Conservation (phyloP, 2,329 filamentous ascomycete species). For the Aspergillus jensenii region DNA sequence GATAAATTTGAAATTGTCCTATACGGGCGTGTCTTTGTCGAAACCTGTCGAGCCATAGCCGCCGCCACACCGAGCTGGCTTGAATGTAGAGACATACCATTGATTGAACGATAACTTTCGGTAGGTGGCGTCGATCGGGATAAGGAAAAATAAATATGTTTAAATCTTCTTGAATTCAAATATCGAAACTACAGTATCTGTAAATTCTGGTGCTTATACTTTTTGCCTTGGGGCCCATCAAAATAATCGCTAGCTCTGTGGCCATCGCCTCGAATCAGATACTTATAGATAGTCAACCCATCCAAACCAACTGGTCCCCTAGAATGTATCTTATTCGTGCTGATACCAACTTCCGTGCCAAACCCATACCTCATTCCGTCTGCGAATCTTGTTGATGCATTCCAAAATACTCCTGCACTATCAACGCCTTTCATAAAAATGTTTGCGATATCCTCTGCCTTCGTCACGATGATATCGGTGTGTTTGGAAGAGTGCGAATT, state of each 20-base stretch:
- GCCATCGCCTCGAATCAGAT: conserved; percentile 79
- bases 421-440: conserved; percentile 83
- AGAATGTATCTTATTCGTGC: conserved; percentile 97
- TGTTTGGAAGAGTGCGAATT: conserved; percentile 90
- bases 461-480: conserved; percentile 86
- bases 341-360: conserved; percentile 96
- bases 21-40: neutral
- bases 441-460: conserved; percentile 66
- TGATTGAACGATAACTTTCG: conserved; percentile 10
- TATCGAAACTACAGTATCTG: conserved; percentile 17
- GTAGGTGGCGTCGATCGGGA: conserved; percentile 15
- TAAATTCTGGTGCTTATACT: conserved; percentile 58
- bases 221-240: conserved; percentile 48
- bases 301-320: conserved; percentile 91
- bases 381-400: conserved; percentile 88
- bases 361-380: conserved; percentile 98
- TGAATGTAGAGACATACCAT: conserved; percentile 8
- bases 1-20: neutral
- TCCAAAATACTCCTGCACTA: conserved; percentile 94
- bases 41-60: neutral
- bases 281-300: conserved; percentile 96
- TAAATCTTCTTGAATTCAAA: conserved; percentile 2
- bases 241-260: conserved; percentile 76
- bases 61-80: neutral
- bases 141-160: conserved; percentile 18